These are phyloP conservation scores for Hypomyces perniciosus DNA, from an alignment of 2,329 filamentous ascomycete genomes.

Conservation along the genomic window DNA sequence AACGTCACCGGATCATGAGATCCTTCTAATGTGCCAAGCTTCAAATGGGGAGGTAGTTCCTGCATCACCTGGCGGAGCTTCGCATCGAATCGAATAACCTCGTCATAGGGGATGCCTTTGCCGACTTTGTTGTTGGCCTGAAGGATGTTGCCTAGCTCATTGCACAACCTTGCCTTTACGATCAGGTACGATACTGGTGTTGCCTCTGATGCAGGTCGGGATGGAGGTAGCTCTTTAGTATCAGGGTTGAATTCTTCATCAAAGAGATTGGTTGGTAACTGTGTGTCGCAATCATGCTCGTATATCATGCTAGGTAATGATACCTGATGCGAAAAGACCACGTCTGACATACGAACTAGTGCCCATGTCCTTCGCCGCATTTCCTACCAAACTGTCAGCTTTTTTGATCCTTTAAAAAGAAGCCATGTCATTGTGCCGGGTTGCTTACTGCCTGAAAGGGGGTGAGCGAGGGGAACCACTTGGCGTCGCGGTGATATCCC, in stretches of 20 bases:
- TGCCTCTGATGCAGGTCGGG: conserved; percentile 61
- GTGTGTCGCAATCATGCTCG: conserved; percentile 67
- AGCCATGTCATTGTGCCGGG: not conserved
- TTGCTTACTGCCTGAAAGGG: conserved; percentile 61
- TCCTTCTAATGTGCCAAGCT: conserved; percentile 67
- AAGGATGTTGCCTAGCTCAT: conserved; percentile 65
- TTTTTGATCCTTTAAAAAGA: not conserved
- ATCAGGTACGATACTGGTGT: conserved; percentile 78
- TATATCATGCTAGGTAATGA: conserved; percentile 65
- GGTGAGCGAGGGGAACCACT: conserved; percentile 64
- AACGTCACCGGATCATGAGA: conserved; percentile 75
- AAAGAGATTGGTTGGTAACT: conserved; percentile 70
- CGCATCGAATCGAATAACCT: conserved; percentile 57
- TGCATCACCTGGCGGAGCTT: conserved; percentile 56
- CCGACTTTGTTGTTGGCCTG: conserved; percentile 55
- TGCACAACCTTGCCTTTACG: conserved; percentile 61
- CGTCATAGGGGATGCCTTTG: conserved; percentile 54
- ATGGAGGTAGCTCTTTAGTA: conserved; percentile 60
- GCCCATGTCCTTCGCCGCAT: conserved; percentile 66
- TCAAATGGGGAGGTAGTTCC: conserved; percentile 73
- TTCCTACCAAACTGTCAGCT: conserved; percentile 41
- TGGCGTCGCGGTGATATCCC: conserved; percentile 74
- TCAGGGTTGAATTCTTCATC: conserved; percentile 72
- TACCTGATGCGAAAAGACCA: conserved; percentile 71
- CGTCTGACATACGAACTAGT: conserved; percentile 65